Evolutionary conservation across 2,329 filamentous ascomycete genomes (phyloP).

Genomic region (Penicillium crustosum): DNA sequence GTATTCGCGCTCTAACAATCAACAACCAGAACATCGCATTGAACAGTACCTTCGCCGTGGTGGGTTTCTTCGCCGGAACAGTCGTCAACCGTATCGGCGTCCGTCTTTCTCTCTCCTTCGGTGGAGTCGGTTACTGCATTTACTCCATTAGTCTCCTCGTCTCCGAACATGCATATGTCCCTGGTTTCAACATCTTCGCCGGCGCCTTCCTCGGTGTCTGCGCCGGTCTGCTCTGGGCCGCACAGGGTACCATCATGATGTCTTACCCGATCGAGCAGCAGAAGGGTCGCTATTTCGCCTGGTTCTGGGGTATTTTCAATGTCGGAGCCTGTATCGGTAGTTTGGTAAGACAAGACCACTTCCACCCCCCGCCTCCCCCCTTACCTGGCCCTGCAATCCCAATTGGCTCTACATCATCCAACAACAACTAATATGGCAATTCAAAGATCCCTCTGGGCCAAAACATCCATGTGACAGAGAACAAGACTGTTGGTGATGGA

Average conservation of each 20-base stretch:
- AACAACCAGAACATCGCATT: constrained; percentile 57
- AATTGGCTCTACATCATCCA: neutral
- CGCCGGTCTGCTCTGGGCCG: constrained; percentile 50
- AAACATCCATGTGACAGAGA: constrained; percentile 40
- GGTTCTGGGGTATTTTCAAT: constrained; percentile 95
- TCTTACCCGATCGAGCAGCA: constrained; percentile 74
- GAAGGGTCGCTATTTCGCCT: constrained; percentile 83
- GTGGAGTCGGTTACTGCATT: constrained; percentile 46
- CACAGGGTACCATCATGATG: constrained; percentile 60
- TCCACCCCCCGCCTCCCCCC: neutral
- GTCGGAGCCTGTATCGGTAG: constrained; percentile 81
- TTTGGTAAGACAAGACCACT: constrained; percentile 48
- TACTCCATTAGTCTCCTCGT: constrained; percentile 41
- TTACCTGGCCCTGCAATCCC: neutral
- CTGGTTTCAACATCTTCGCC: constrained; percentile 48
- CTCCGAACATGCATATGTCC: constrained; percentile 47
- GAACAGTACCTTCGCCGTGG: constrained; percentile 67
- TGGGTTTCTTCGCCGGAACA: constrained; percentile 60
- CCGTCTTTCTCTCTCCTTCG: constrained; percentile 41
- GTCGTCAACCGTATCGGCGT: constrained; percentile 45
- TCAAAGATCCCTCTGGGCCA: constrained; percentile 42
- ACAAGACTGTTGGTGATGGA: constrained; percentile 57
- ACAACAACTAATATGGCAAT: neutral
- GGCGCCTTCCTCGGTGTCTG: constrained; percentile 50
- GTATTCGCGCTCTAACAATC: neutral